phyloP scores from a whole-genome alignment of 208 protist species.

The Naegleria lovaniensis region DNA sequence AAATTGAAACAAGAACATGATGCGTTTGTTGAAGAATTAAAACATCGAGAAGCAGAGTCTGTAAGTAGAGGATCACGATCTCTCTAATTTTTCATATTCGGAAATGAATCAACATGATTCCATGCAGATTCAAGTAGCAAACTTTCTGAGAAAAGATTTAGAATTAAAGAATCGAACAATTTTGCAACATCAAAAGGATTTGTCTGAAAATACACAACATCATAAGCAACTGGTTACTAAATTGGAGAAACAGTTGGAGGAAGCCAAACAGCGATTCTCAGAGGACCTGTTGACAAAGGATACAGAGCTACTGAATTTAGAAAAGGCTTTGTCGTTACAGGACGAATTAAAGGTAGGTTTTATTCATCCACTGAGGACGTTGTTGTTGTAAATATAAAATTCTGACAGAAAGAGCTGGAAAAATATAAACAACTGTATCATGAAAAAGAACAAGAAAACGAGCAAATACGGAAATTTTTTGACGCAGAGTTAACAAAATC shows the following conservation, averaged over 20 bases:
- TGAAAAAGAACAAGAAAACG: neutral
- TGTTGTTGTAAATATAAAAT: neutral
- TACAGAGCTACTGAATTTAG: neutral
- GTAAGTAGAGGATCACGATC: too few relatives aligned
- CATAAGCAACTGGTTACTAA: neutral
- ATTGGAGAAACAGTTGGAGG: neutral
- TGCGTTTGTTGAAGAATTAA: neutral
- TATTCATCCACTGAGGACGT: neutral
- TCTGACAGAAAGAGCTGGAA: neutral
- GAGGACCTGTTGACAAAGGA: neutral
- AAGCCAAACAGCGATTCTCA: neutral
- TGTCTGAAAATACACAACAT: neutral
- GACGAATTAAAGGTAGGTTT: neutral
- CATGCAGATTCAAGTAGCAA: neutral
- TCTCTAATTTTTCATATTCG: neutral
- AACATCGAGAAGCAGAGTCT: neutral
- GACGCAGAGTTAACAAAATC: neutral
- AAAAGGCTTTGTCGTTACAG: neutral
- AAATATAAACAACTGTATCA: neutral
- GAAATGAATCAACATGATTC: neutral
- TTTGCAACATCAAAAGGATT: neutral
- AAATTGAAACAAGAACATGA: neutral
- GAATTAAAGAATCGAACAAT: neutral
- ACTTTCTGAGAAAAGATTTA: neutral
- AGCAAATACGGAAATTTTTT: neutral